Conservation (phyloP, 2,329 filamentous ascomycete species). For the Aspergillus puulaauensis region DNA sequence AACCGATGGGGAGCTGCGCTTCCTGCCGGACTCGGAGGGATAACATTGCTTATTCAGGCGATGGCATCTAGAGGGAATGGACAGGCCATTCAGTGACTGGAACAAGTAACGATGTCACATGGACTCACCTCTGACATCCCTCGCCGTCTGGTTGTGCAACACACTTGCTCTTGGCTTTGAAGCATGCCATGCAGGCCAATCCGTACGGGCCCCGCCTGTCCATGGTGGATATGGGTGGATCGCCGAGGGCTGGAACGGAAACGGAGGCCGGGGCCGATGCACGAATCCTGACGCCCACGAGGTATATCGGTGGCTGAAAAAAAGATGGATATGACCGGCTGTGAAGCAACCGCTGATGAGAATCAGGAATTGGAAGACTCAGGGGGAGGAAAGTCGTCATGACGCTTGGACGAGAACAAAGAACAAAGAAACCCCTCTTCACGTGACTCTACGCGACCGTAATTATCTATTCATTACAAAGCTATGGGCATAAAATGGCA, state of each 20-base stretch:
- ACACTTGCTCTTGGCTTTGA: conserved; percentile 5
- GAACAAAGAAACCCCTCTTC: too few species aligned
- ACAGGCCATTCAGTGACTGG: neutral
- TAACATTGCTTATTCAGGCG: conserved; percentile 3
- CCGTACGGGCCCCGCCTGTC: conserved; percentile 8
- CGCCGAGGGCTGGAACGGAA: neutral
- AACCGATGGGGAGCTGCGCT: neutral
- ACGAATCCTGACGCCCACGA: too few species aligned
- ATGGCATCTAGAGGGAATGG: neutral
- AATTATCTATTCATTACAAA: too few species aligned
- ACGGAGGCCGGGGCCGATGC: neutral
- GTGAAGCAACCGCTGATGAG: too few species aligned
- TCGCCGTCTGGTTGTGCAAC: neutral
- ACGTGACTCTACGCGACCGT: too few species aligned
- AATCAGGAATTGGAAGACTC: too few species aligned
- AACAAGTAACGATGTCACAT: neutral
- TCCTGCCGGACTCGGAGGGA: neutral
- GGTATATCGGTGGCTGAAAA: too few species aligned
- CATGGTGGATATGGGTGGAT: neutral
- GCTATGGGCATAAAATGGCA: too few species aligned
- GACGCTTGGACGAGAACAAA: too few species aligned
- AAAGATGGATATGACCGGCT: too few species aligned
- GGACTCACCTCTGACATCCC: conserved; percentile 1
- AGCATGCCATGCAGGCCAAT: conserved; percentile 3
- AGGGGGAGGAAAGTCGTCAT: too few species aligned